Conservation (phyloP, 306 rosid genomes). For the Cicer pinnatifidum region DNA sequence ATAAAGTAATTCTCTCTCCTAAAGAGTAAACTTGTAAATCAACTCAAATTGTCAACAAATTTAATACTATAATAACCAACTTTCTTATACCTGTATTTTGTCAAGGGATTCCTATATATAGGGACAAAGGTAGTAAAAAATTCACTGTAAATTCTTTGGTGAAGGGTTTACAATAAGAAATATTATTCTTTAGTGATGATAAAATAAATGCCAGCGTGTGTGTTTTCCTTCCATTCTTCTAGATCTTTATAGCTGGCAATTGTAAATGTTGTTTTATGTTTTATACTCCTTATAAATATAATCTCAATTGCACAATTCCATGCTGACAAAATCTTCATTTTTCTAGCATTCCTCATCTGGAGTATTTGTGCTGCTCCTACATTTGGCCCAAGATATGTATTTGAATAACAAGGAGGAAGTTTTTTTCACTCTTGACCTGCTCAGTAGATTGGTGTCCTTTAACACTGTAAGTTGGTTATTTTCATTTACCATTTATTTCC, state of each 20-base stretch:
- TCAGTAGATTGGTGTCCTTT: slow-evolving; percentile 77
- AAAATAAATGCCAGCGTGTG: slow-evolving; percentile 6
- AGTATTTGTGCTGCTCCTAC: slow-evolving; percentile 74
- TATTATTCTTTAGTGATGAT: slow-evolving; percentile 40
- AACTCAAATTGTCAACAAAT: too few relatives aligned
- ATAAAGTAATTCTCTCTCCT: too few relatives aligned
- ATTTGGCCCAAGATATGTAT: slow-evolving; percentile 71
- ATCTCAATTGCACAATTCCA: slow-evolving; percentile 30
- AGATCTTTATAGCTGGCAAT: slow-evolving; percentile 21
- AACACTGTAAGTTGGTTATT: slow-evolving; percentile 64
- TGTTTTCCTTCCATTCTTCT: slow-evolving; percentile 20
- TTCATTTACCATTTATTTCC: slow-evolving; percentile 44
- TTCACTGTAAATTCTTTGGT: slow-evolving; percentile 31
- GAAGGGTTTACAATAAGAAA: slow-evolving; percentile 36
- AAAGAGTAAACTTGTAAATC: too few relatives aligned
- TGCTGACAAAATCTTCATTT: slow-evolving; percentile 47
- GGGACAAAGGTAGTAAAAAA: neutral
- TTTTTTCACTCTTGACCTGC: slow-evolving; percentile 73
- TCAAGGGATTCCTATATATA: too few relatives aligned
- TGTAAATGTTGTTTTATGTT: slow-evolving; percentile 19
- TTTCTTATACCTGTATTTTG: too few relatives aligned
- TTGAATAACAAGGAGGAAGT: slow-evolving; percentile 65
- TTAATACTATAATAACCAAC: too few relatives aligned
- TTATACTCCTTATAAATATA: slow-evolving; percentile 39
- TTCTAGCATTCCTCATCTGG: slow-evolving; percentile 75